Percentiles rank a stretch among this genome's conserved stretches.
phyloP scores from a whole-genome alignment of 2,329 filamentous ascomycete species.

The Ophiostoma populinum region DNA sequence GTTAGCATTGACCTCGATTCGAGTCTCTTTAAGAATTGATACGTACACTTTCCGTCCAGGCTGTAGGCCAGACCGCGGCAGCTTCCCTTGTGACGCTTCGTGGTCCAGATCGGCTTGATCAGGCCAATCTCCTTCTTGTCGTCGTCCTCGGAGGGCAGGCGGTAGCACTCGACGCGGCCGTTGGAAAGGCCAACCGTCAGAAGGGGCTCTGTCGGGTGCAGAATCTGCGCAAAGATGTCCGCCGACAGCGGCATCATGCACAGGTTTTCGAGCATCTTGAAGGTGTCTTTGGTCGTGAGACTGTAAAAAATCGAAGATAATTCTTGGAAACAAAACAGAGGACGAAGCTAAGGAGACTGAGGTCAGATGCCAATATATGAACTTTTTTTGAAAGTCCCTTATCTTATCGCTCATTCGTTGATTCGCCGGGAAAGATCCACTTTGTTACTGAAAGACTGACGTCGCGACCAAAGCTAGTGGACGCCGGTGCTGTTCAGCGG shows the following conservation, averaged over 20 bases:
- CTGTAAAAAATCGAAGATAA: too few species aligned
- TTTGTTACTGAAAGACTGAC: background rate
- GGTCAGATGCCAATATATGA: too few species aligned
- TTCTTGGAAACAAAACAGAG: too few species aligned
- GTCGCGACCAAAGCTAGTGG: background rate
- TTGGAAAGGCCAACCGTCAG: constrained; percentile 71
- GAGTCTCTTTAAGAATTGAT: background rate
- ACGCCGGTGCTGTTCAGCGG: too few species aligned
- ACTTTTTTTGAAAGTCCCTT: background rate
- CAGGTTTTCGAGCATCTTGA: constrained; percentile 70
- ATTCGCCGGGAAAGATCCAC: background rate
- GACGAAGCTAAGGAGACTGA: too few species aligned
- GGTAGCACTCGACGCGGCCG: constrained; percentile 74
- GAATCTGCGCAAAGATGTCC: constrained; percentile 75
- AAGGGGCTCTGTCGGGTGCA: constrained; percentile 72
- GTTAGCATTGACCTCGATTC: background rate
- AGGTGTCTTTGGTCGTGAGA: too few species aligned
- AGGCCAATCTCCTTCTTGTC: constrained; percentile 51
- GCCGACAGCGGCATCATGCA: constrained; percentile 74
- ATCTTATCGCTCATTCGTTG: background rate
- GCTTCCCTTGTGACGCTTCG: constrained; percentile 81
- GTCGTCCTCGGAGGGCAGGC: constrained; percentile 41
- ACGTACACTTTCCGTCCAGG: constrained; percentile 54
- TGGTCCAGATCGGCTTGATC: constrained; percentile 74
- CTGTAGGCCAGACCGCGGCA: constrained; percentile 69